Base-by-base conservation (phyloP, 805 yeast genomes). In the Candida wancherniae region DNA sequence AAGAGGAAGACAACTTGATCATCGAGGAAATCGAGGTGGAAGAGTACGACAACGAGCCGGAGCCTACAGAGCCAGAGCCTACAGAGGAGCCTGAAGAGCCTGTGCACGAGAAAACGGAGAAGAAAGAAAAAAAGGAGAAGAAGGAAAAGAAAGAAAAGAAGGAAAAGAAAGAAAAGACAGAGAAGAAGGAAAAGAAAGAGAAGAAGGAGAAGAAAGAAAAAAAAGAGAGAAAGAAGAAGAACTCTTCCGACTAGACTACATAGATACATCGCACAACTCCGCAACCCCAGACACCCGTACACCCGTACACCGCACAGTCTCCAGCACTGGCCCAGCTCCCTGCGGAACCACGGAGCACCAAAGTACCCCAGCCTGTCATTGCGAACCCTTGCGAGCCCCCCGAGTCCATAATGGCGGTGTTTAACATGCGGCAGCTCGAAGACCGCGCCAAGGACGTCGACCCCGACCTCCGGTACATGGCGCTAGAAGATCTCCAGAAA, bases 381-480 rank as follows among this genome's bases (percentile, higher is more conserved):
- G n/a, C n/a, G n/a, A n/a, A n/a, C n/a, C n/a, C n/a, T n/a, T n/a
- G 9, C 15, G 17, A 12, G 2, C 1, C 18, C 9, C 5, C 13
- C 9, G 5, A 13, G 2, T 14, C 6, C 5, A 13, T 26, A 8
- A 33, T 33, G 36, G 3, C 32, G 32, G 14, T 42, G 6, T 42
- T 55, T 43, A 61, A 55, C 33, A 39, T 59, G 31, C 47, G 48
- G 22, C 33, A 48, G 9, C 46, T 65, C 29, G 57, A 50, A 34
- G 71, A 68, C 22, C 66, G 67, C 42, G 73, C 78, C 9, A 62
- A 62, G 24, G 84, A 79, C 42, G 79, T 78, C 3, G 95, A 85
- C 46, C 82, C 92, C 3, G 95, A 85, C 50, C 61, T 82, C 43
- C 63, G 95, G 51, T 85, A 77, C 58, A 85, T 85, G 95, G 94